A percentile compares a stretch with the other conserved stretches of the same genome.
phyloP scores from a whole-genome alignment of 2,329 filamentous ascomycete genomes.

The Fusarium algeriense region DNA sequence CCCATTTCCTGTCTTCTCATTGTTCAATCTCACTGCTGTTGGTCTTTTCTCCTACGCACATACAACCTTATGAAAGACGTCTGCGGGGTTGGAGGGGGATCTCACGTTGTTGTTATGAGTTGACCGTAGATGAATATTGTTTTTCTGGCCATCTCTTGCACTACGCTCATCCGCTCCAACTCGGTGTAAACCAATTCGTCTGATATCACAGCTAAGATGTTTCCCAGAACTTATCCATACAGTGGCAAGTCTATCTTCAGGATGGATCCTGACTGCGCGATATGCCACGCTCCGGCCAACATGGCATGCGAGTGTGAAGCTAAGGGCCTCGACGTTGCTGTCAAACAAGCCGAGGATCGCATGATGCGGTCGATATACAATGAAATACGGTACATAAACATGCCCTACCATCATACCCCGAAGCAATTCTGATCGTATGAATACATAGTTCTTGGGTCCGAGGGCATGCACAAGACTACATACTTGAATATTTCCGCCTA shows the following conservation, averaged over 20 bases:
- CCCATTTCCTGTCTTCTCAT: slow-evolving; percentile 37
- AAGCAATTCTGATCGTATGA: slow-evolving; percentile 28
- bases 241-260: slow-evolving; percentile 65
- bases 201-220: slow-evolving; percentile 61
- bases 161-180: slow-evolving; percentile 21
- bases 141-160: slow-evolving; percentile 27
- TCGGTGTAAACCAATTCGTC: slow-evolving; percentile 35
- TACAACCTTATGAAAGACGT: slow-evolving; percentile 46
- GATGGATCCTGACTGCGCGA: slow-evolving; percentile 78
- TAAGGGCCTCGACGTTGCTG: slow-evolving; percentile 71
- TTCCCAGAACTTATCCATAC: slow-evolving; percentile 60
- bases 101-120: slow-evolving; percentile 45
- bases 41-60: slow-evolving; percentile 33
- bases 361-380: slow-evolving; percentile 73
- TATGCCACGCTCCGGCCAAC: slow-evolving; percentile 71
- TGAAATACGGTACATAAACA: slow-evolving; percentile 69
- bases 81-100: slow-evolving; percentile 47
- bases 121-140: slow-evolving; percentile 44
- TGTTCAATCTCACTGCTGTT: slow-evolving; percentile 35
- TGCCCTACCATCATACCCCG: neutral
- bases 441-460: slow-evolving; percentile 70
- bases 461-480: slow-evolving; percentile 74
- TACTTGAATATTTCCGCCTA: slow-evolving; percentile 73
- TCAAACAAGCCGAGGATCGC: slow-evolving; percentile 71
- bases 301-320: slow-evolving; percentile 74